phyloP scores from a whole-genome alignment of 305 asterid species.

The Solanum chacoense region DNA sequence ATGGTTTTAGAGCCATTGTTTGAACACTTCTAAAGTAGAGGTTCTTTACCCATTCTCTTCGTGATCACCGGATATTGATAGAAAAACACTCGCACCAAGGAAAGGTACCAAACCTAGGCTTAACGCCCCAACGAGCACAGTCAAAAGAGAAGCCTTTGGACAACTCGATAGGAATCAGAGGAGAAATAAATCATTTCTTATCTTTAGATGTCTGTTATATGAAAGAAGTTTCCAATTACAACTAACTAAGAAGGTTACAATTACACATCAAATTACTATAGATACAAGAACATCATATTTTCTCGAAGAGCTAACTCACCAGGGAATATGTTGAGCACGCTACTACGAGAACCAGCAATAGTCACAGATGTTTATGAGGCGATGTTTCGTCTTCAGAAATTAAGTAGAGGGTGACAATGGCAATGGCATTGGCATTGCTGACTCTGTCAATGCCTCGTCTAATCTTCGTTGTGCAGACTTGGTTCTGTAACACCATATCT shows the following conservation, averaged over 20 bases:
- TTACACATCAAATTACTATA: background rate
- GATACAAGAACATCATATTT: background rate
- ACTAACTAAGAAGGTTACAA: background rate
- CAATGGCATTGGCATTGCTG: constrained; percentile 21
- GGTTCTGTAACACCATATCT: constrained; percentile 76
- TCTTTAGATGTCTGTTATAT: background rate
- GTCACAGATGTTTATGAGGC: background rate
- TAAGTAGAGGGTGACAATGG: constrained; percentile 28
- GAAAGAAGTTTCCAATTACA: background rate
- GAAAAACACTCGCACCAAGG: background rate
- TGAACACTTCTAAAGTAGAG: background rate
- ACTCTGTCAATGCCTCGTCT: constrained; percentile 29
- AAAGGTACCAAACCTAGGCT: background rate
- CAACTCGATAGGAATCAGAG: background rate
- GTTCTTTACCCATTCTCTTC: background rate
- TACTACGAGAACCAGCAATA: background rate
- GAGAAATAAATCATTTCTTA: background rate
- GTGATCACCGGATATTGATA: background rate
- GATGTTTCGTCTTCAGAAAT: background rate
- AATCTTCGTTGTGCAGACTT: constrained; percentile 68
- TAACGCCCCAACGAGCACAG: background rate
- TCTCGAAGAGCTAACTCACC: background rate
- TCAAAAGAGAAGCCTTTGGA: background rate
- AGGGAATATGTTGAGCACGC: background rate
- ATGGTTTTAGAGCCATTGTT: background rate